Base-by-base conservation (phyloP, 805 yeast species). In the Kodamaea laetipori region DNA sequence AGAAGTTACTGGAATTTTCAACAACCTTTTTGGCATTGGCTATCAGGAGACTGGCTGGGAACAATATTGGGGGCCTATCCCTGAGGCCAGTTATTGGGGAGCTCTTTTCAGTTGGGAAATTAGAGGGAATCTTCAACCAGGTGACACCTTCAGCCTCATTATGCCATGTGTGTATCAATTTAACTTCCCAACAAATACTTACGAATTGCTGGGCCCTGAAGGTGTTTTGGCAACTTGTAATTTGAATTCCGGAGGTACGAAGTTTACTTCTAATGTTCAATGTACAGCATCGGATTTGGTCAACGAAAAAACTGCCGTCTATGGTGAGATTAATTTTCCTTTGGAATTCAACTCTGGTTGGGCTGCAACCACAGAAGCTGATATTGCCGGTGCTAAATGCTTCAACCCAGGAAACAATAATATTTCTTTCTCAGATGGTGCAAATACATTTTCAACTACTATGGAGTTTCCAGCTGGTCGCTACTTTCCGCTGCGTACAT, bases 161-260 rank as follows among this genome's bases (percentile, higher is more conserved):
- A 40, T 63, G 49, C 66, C 66, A 2, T 53, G 63, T 47, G 63
- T 55, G 6, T 60, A 47, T 39, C 54, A 53, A 27, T 54, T 60
- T 37, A 53, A 54, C 2, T 33, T 52, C 4, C 24, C 44, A 12
- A 8, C 45, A 8, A 6, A 6, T 6, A 21, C 16, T 43, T 39
- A 59, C 6, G 39, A 40, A 13, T 39, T 51, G 36, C 13, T 19
- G 15, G 48, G 39, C 3, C 13, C 7, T 16, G 44, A 31, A 10
- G 31, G 26, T 5, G 27, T 30, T 1, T 49, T 34, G 21, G 53
- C 53, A 7, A 42, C 42, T 7, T 49, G 53, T 42, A 27, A 17
- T 1, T 37, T 44, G 8, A 8, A 10, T 12, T 9, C 35, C n/a
- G 52, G 52, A 28, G 44, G 17, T 13, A 12, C 32, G n/a, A 7